Evolutionary conservation across 345 rosid genomes (phyloP).

Genomic region (Geranium brycei): DNA sequence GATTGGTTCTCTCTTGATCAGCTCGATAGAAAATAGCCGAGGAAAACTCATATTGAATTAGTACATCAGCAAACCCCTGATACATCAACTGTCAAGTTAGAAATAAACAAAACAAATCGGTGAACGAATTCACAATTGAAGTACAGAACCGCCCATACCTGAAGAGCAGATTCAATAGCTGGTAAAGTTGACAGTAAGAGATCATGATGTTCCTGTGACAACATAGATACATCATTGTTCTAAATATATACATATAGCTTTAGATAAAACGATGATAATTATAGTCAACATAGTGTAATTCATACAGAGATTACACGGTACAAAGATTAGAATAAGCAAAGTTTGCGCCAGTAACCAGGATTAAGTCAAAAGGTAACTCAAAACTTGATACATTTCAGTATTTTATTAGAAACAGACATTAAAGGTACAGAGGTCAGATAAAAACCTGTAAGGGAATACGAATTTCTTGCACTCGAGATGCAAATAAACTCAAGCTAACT

Average conservation of each 20-base stretch:
- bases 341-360: background rate
- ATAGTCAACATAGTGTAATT: background rate
- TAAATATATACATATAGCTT: slow-evolving; percentile 7
- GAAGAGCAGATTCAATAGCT: slow-evolving; percentile 61
- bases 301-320: background rate
- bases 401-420: background rate
- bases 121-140: slow-evolving; percentile 4
- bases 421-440: slow-evolving; percentile 1
- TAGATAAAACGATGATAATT: slow-evolving; percentile 1
- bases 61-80: slow-evolving; percentile 64
- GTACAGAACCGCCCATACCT: slow-evolving; percentile 35
- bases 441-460: slow-evolving; percentile 87
- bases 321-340: background rate
- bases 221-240: slow-evolving; percentile 11
- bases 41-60: slow-evolving; percentile 56
- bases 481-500: slow-evolving; percentile 90
- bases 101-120: slow-evolving; percentile 5
- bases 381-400: background rate
- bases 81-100: slow-evolving; percentile 18
- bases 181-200: slow-evolving; percentile 65
- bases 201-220: slow-evolving; percentile 76
- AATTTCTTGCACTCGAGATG: slow-evolving; percentile 89
- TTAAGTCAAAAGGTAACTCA: background rate
- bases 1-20: slow-evolving; percentile 76
- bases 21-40: slow-evolving; percentile 55